phyloP scores from a whole-genome alignment of 2,329 filamentous ascomycete species.

The Aureobasidium sp. region DNA sequence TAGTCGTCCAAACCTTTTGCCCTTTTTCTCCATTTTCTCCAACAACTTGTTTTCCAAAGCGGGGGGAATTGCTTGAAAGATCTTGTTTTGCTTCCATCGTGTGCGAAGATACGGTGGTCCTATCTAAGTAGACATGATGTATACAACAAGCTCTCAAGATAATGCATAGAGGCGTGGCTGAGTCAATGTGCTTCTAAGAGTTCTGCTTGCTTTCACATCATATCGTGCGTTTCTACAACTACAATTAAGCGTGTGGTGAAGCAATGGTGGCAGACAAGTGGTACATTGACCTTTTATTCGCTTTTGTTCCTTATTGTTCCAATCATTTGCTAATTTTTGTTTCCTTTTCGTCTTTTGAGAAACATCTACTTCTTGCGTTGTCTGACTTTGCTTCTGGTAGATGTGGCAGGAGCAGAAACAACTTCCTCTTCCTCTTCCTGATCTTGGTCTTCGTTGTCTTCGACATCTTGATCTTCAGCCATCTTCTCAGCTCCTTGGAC shows the following conservation, averaged over 20 bases:
- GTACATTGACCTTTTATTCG: neutral
- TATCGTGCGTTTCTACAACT: too few relatives aligned
- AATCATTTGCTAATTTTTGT: neutral
- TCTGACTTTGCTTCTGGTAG: conserved; percentile 37
- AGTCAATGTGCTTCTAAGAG: too few relatives aligned
- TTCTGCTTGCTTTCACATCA: too few relatives aligned
- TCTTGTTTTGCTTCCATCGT: too few relatives aligned
- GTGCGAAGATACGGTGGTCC: too few relatives aligned
- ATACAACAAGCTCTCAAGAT: too few relatives aligned
- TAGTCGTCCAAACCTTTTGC: neutral
- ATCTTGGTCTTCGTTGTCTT: conserved; percentile 18
- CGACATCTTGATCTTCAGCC: conserved; percentile 17
- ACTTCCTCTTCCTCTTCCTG: conserved; percentile 18
- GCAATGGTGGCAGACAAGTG: too few relatives aligned
- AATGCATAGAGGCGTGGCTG: too few relatives aligned
- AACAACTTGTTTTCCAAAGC: too few relatives aligned
- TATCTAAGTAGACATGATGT: too few relatives aligned
- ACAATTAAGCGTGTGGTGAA: too few relatives aligned
- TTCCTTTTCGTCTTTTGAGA: neutral
- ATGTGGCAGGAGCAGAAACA: conserved; percentile 28
- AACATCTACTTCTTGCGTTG: conserved; percentile 29
- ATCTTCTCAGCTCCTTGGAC: conserved; percentile 15
- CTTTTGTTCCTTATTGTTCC: neutral
- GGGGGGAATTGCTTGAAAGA: too few relatives aligned
- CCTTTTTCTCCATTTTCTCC: neutral